Evolutionary conservation across 441 rosid genomes (phyloP).

Genomic region (Corymbia calophylla): DNA sequence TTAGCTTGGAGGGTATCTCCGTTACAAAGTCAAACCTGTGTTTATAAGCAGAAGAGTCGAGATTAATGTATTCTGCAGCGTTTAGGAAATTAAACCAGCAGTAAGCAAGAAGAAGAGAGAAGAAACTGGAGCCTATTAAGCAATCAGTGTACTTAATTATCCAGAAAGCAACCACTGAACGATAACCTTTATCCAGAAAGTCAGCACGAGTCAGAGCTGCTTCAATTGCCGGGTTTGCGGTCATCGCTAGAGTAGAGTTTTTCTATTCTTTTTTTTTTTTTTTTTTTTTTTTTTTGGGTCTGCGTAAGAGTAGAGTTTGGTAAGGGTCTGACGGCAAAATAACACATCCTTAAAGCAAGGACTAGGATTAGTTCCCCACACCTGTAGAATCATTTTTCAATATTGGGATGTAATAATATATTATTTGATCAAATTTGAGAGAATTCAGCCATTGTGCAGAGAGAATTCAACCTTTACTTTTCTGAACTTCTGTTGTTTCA

Average conservation of each 20-base stretch:
- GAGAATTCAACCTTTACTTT: not conserved
- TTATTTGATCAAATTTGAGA: not conserved
- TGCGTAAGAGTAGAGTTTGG: not conserved
- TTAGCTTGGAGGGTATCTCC: constrained; percentile 90
- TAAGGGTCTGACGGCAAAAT: not conserved
- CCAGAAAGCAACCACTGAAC: not conserved
- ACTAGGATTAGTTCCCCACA: not conserved
- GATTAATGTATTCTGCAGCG: not conserved
- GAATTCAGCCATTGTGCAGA: not conserved
- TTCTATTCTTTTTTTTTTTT: no score
- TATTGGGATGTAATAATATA: not conserved
- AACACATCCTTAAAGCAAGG: not conserved
- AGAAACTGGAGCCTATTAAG: not conserved
- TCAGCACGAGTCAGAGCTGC: not conserved
- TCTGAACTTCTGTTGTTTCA: not conserved
- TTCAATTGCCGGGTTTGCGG: not conserved
- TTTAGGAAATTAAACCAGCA: no score
- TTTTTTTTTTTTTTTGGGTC: no score
- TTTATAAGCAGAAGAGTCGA: not conserved
- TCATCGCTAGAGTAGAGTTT: no score
- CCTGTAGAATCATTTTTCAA: not conserved
- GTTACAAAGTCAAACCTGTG: constrained; percentile 86
- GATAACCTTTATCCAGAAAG: not conserved
- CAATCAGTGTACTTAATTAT: not conserved
- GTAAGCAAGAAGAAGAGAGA: not conserved